phyloP scores from a whole-genome alignment of 2,329 filamentous ascomycete species.

The Sclerotinia subarctica region DNA sequence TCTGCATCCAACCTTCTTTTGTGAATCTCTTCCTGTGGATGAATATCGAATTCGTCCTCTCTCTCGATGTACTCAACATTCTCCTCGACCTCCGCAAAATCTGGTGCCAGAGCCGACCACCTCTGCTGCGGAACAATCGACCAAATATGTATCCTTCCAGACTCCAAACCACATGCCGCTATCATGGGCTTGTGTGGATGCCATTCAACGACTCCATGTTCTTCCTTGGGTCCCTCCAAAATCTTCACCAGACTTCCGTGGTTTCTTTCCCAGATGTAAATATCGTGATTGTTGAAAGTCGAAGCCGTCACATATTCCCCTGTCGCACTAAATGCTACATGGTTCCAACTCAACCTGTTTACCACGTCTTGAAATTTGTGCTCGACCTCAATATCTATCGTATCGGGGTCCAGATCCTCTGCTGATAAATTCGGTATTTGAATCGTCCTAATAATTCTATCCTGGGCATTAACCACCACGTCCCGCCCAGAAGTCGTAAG shows the following conservation, averaged over 20 bases:
- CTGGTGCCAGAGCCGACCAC: slow-evolving; percentile 94
- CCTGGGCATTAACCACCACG: slow-evolving; percentile 86
- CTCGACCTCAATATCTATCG: slow-evolving; percentile 84
- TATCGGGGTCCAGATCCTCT: slow-evolving; percentile 73
- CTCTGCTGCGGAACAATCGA: slow-evolving; percentile 91
- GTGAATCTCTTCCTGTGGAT: slow-evolving; percentile 90
- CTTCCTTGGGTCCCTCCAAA: slow-evolving; percentile 93
- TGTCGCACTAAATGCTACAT: slow-evolving; percentile 89
- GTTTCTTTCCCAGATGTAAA: slow-evolving; percentile 96
- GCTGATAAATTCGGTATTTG: slow-evolving; percentile 74
- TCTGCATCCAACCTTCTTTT: slow-evolving; percentile 86
- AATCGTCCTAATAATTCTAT: slow-evolving; percentile 91
- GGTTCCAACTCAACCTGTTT: slow-evolving; percentile 93
- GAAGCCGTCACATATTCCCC: slow-evolving; percentile 96
- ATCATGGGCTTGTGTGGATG: slow-evolving; percentile 85
- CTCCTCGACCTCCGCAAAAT: slow-evolving; percentile 96
- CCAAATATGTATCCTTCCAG: slow-evolving; percentile 92
- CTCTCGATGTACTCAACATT: slow-evolving; percentile 95
- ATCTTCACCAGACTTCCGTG: slow-evolving; percentile 95
- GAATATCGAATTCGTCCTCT: slow-evolving; percentile 98
- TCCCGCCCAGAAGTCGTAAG: slow-evolving; percentile 82
- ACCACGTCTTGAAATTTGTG: slow-evolving; percentile 99
- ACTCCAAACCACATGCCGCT: slow-evolving; percentile 88
- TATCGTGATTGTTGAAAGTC: slow-evolving; percentile 97
- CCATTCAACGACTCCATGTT: slow-evolving; percentile 96